phyloP scores from a whole-genome alignment of 345 rosid genomes.

The Turnera subulata region DNA sequence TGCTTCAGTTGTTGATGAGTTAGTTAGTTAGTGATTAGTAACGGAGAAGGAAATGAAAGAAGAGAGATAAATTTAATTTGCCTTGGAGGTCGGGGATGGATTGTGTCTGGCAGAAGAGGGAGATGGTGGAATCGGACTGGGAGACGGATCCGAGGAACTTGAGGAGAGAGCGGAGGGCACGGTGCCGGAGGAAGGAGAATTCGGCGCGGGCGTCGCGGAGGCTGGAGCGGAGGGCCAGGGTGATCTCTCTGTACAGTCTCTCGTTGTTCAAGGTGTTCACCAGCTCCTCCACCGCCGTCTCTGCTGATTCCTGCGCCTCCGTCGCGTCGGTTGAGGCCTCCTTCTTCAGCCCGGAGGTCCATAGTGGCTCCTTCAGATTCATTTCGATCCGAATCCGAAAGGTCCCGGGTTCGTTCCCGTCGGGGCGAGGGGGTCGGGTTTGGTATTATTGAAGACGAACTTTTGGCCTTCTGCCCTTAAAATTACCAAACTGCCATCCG shows the following conservation, averaged over 20 bases:
- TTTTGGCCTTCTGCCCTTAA: too few species aligned
- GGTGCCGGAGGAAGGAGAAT: conserved; percentile 88
- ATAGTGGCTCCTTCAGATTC: conserved; percentile 24
- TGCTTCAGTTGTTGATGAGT: too few species aligned
- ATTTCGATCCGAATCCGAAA: conserved; percentile 7
- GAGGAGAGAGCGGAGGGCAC: conserved; percentile 82
- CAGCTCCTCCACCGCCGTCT: conserved; percentile 70
- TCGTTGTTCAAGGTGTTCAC: conserved; percentile 57
- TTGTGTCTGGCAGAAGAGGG: conserved; percentile 70
- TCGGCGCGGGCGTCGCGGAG: conserved; percentile 85
- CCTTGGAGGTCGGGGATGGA: conserved; percentile 78
- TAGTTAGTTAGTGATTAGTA: too few species aligned
- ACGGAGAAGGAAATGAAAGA: not conserved
- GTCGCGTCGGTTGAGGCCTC: conserved; percentile 3
- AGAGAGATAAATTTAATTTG: conserved; percentile 13
- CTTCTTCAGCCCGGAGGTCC: conserved; percentile 21
- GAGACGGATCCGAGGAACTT: conserved; percentile 76
- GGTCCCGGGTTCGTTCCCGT: too few species aligned
- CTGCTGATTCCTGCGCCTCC: conserved; percentile 19
- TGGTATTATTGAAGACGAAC: too few species aligned
- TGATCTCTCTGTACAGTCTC: conserved; percentile 75
- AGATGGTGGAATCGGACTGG: conserved; percentile 63
- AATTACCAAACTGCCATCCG: too few species aligned
- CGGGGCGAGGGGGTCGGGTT: too few species aligned
- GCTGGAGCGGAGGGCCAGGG: conserved; percentile 82